A percentile compares a stretch with the other conserved stretches of the same genome.
Evolutionary conservation across 2,329 filamentous ascomycete species (phyloP).

Genomic region (Elsinoe necatrix): DNA sequence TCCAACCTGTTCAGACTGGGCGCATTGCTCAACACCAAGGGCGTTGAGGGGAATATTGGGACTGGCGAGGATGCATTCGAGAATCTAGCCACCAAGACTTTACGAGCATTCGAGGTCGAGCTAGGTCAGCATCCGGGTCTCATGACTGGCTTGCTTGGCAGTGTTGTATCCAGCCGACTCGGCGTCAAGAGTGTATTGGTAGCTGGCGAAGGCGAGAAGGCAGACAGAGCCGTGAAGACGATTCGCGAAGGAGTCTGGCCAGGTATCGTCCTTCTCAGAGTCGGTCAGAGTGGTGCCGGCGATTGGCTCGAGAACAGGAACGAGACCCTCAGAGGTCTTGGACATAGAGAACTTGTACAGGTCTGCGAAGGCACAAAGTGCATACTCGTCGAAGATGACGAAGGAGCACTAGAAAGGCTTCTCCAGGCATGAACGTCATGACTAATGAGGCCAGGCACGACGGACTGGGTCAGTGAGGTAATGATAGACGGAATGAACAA

Average conservation of each 20-base stretch:
- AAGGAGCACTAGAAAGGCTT: constrained; percentile 16
- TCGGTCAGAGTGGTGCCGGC: constrained; percentile 29
- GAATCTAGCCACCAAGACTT: constrained; percentile 63
- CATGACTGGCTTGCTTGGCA: constrained; percentile 70
- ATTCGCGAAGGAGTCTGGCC: constrained; percentile 33
- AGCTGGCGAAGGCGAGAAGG: constrained; percentile 39
- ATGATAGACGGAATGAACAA: constrained; percentile 8
- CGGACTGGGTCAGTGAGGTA: not conserved
- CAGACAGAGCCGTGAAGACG: constrained; percentile 35
- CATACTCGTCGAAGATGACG: constrained; percentile 23
- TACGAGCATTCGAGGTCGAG: constrained; percentile 82
- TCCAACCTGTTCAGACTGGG: constrained; percentile 78
- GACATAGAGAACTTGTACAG: constrained; percentile 36
- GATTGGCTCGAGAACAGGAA: constrained; percentile 47
- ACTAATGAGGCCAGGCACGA: not conserved
- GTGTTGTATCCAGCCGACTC: constrained; percentile 64
- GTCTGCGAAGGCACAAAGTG: constrained; percentile 39
- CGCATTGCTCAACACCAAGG: constrained; percentile 45
- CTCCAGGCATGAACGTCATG: constrained; percentile 12
- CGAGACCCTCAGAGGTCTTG: constrained; percentile 35
- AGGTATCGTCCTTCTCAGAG: constrained; percentile 31
- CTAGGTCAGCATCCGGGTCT: constrained; percentile 89
- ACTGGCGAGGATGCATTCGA: constrained; percentile 27
- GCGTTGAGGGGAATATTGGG: not conserved
- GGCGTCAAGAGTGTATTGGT: constrained; percentile 56